A percentile compares a stretch with the other conserved stretches of the same genome.
Evolutionary conservation across 2,329 filamentous ascomycete species (phyloP).

Genomic region (Emergomyces pasteurianus): DNA sequence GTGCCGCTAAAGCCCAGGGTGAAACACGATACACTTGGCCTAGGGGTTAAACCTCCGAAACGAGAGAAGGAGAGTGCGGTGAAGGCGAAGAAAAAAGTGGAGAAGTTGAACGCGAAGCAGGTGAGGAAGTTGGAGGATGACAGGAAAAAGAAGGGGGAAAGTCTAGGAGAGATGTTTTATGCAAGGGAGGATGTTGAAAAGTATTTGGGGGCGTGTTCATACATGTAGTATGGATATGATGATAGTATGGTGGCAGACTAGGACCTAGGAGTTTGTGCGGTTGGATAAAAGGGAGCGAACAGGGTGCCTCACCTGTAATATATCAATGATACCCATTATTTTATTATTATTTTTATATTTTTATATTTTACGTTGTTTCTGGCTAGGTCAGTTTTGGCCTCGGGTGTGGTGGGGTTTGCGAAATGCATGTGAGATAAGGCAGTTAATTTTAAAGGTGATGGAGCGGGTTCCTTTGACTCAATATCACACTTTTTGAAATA

Average conservation of each 20-base stretch:
- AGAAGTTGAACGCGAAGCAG: slow-evolving; percentile 54
- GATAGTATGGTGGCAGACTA: no score
- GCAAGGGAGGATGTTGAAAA: slow-evolving; percentile 61
- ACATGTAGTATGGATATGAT: neutral
- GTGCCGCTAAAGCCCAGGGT: slow-evolving; percentile 60
- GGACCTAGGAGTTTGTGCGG: neutral
- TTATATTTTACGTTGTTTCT: neutral
- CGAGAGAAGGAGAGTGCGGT: slow-evolving; percentile 18
- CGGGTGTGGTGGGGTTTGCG: neutral
- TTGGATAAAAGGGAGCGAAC: neutral
- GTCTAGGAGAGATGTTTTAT: slow-evolving; percentile 60
- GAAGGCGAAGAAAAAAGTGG: slow-evolving; percentile 23
- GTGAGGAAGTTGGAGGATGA: slow-evolving; percentile 49
- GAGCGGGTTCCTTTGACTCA: no score
- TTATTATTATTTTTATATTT: neutral
- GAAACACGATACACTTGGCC: slow-evolving; percentile 64
- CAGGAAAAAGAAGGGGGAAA: slow-evolving; percentile 51
- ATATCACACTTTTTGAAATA: neutral
- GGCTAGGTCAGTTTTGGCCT: neutral
- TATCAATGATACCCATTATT: neutral
- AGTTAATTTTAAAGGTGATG: neutral
- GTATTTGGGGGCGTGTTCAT: slow-evolving; percentile 46
- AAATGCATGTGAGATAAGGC: neutral
- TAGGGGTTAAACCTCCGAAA: slow-evolving; percentile 42
- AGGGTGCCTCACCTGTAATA: neutral